phyloP scores from a whole-genome alignment of 2,329 filamentous ascomycete genomes.

The Lasiodiplodia hormozganensis region DNA sequence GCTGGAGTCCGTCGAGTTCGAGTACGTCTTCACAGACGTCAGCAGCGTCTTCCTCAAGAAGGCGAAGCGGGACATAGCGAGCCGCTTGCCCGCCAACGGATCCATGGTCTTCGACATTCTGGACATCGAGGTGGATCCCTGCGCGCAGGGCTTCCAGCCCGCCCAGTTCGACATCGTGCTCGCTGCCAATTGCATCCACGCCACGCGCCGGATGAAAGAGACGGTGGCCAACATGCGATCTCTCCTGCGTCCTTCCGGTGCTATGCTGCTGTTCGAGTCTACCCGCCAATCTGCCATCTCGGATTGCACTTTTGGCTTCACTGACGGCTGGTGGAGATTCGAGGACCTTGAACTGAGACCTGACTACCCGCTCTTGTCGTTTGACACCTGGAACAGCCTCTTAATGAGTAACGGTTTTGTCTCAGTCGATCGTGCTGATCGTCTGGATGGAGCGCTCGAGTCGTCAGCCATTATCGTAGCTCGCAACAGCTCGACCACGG shows the following conservation, averaged over 20 bases:
- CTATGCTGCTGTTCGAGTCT: neutral
- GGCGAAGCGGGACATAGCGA: neutral
- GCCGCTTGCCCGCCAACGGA: neutral
- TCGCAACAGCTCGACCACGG: neutral
- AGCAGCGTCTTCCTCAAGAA: neutral
- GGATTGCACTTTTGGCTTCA: neutral
- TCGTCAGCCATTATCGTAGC: neutral
- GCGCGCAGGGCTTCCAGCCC: conserved; percentile 30
- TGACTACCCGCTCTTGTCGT: neutral
- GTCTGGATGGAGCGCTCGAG: neutral
- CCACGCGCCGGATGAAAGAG: neutral
- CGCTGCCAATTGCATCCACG: neutral
- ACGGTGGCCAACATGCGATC: neutral
- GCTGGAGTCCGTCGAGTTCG: neutral
- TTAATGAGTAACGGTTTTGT: no score
- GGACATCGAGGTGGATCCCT: conserved; percentile 33
- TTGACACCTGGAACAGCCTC: no score
- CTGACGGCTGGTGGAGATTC: neutral
- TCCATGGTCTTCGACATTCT: conserved; percentile 29
- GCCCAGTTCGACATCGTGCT: conserved; percentile 34
- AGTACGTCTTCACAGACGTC: neutral
- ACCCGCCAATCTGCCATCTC: neutral
- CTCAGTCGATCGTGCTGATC: no score
- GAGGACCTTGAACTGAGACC: neutral
- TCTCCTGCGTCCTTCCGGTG: neutral